Conservation (phyloP, 805 yeast genomes). For the Myxozyma vanderwaltii region DNA sequence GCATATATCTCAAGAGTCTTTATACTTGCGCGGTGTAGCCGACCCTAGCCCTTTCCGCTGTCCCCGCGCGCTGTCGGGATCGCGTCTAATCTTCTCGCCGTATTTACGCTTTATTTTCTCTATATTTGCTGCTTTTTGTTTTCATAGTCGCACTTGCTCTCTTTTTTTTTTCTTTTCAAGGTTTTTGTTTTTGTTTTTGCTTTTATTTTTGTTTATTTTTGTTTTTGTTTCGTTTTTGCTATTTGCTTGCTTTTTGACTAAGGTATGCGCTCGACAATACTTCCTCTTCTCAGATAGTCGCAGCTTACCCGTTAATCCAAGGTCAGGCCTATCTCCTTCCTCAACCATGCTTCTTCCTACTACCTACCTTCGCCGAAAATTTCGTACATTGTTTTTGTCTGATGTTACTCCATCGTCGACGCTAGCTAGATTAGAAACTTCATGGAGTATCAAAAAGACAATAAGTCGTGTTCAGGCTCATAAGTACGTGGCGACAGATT, state of each 20-base stretch:
- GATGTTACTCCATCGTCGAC: slow-evolving; percentile 28
- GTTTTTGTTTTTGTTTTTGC: too few relatives aligned
- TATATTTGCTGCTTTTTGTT: neutral
- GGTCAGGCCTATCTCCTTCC: neutral
- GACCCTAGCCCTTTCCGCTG: neutral
- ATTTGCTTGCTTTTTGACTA: neutral
- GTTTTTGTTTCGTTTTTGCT: neutral
- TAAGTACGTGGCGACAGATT: slow-evolving; percentile 48
- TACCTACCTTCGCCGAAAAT: slow-evolving; percentile 23
- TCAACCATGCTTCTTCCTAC: slow-evolving; percentile 19
- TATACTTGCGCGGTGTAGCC: neutral
- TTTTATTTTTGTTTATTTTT: neutral
- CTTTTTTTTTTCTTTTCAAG: neutral
- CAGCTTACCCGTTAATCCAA: neutral
- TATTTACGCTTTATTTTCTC: too few relatives aligned
- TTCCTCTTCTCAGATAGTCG: neutral
- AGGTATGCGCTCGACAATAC: neutral
- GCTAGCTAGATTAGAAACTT: slow-evolving; percentile 26
- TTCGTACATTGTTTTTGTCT: slow-evolving; percentile 18
- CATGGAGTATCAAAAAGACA: slow-evolving; percentile 36
- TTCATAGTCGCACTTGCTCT: neutral
- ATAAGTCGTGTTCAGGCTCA: slow-evolving; percentile 41
- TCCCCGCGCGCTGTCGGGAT: neutral
- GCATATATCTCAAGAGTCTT: neutral
- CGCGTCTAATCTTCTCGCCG: neutral